Percentiles rank a stretch among this genome's conserved stretches.
phyloP scores from a whole-genome alignment of 306 rosid genomes.

The Psophocarpus tetragonolobus region DNA sequence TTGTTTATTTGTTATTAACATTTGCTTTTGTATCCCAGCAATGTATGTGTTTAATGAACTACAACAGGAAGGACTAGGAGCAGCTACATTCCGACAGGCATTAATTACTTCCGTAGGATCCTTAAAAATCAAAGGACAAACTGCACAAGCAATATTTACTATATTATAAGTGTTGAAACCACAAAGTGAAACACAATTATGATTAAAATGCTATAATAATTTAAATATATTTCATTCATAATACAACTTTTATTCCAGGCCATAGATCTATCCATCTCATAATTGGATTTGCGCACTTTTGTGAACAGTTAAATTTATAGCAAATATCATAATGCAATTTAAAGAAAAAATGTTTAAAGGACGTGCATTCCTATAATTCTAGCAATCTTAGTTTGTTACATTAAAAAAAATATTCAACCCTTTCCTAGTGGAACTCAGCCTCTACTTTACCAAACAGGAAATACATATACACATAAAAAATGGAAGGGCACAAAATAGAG shows the following conservation, averaged over 20 bases:
- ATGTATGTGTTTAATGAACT: constrained; percentile 82
- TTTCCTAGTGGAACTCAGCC: background rate
- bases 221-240: background rate
- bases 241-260: background rate
- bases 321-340: background rate
- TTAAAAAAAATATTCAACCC: background rate
- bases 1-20: constrained; percentile 92
- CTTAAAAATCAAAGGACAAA: constrained; percentile 87
- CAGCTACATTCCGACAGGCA: constrained; percentile 82
- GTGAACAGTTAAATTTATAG: background rate
- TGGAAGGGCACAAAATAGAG: background rate
- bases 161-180: constrained; percentile 16
- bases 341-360: background rate
- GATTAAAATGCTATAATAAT: constrained; percentile 4
- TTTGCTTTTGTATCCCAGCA: constrained; percentile 85
- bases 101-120: constrained; percentile 78
- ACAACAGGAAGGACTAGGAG: constrained; percentile 93
- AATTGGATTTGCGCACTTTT: background rate
- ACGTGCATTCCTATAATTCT: background rate
- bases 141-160: constrained; percentile 54
- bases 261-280: constrained; percentile 3
- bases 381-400: background rate
- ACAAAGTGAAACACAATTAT: background rate
- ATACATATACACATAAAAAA: background rate
- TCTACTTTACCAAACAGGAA: background rate